Conservation (phyloP, 306 rosid species). For the Inga leiocalycina region DNA sequence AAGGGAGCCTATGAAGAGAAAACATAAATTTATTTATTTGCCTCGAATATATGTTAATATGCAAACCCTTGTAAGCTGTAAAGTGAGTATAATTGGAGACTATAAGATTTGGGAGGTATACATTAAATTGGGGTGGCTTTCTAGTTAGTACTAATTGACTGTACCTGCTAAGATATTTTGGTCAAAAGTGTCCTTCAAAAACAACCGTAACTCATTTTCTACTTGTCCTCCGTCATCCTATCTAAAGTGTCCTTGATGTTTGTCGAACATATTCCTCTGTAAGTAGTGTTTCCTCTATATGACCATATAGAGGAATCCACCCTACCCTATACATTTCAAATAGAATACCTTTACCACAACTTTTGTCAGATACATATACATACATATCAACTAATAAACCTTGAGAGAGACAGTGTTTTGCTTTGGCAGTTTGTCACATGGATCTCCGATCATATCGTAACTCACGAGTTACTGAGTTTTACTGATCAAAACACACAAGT, state of each 20-base stretch:
- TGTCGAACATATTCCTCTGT: not conserved
- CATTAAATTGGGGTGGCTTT: not conserved
- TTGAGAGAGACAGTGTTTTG: not conserved
- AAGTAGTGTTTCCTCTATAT: not conserved
- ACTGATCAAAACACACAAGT: slow-evolving; percentile 8
- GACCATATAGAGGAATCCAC: not conserved
- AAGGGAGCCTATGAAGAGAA: no score
- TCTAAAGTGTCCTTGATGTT: not conserved
- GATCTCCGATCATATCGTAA: slow-evolving; percentile 34
- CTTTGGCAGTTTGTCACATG: slow-evolving; percentile 65
- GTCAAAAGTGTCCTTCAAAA: slow-evolving; percentile 5
- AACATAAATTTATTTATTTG: no score
- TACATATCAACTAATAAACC: not conserved
- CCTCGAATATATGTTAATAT: no score
- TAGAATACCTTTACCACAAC: not conserved
- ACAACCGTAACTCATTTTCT: not conserved
- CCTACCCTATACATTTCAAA: not conserved
- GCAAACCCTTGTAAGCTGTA: not conserved
- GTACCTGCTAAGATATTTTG: not conserved
- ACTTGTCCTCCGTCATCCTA: not conserved
- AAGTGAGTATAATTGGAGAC: not conserved
- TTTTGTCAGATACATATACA: not conserved
- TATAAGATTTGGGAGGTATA: not conserved
- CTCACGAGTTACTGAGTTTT: not conserved
- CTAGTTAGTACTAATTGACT: not conserved